These are phyloP conservation scores for Bipolaris bicolor DNA, from an alignment of 2,329 filamentous ascomycete genomes.

Conservation along the genomic window DNA sequence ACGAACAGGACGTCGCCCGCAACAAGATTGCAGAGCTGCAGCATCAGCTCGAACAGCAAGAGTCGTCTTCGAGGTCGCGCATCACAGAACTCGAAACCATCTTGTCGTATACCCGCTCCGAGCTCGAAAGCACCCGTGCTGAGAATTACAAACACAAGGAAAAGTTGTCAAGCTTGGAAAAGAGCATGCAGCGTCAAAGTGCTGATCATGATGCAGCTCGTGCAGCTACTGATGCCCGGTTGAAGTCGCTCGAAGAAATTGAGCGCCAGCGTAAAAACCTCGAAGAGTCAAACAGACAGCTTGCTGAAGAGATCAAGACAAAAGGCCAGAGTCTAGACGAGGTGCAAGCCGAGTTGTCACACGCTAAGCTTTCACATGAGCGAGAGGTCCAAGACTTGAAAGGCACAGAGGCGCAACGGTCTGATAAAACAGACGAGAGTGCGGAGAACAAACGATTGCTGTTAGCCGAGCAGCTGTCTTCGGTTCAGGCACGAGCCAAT, in stretches of 20 bases:
- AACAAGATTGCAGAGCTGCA: slow-evolving; percentile 34
- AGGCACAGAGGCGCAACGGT: slow-evolving; percentile 4
- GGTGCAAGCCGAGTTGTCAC: slow-evolving; percentile 5
- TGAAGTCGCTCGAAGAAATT: slow-evolving; percentile 26
- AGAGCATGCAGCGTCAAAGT: slow-evolving; percentile 22
- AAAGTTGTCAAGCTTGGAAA: slow-evolving; percentile 23
- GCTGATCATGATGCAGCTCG: slow-evolving; percentile 16
- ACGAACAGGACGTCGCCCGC: slow-evolving; percentile 20
- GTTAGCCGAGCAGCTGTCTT: slow-evolving; percentile 29
- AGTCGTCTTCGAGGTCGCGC: slow-evolving; percentile 35
- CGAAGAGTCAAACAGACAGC: slow-evolving; percentile 8
- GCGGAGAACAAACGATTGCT: slow-evolving; percentile 15
- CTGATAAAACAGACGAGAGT: slow-evolving; percentile 3
- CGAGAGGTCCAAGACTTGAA: slow-evolving; percentile 15
- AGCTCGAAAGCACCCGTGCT: slow-evolving; percentile 37
- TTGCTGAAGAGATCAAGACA: slow-evolving; percentile 8
- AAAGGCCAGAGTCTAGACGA: slow-evolving; percentile 10
- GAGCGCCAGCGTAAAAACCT: slow-evolving; percentile 12
- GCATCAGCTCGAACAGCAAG: slow-evolving; percentile 36
- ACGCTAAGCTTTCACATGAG: slow-evolving; percentile 4
- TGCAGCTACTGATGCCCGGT: slow-evolving; percentile 13
- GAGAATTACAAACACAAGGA: slow-evolving; percentile 43
- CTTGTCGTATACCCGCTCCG: slow-evolving; percentile 41
- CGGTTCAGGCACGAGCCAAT: slow-evolving; percentile 35
- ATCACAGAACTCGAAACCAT: slow-evolving; percentile 46